A percentile compares a stretch with the other conserved stretches of the same genome.
Evolutionary conservation across 305 asterid genomes (phyloP).

Genomic region (Solanum hybrid): DNA sequence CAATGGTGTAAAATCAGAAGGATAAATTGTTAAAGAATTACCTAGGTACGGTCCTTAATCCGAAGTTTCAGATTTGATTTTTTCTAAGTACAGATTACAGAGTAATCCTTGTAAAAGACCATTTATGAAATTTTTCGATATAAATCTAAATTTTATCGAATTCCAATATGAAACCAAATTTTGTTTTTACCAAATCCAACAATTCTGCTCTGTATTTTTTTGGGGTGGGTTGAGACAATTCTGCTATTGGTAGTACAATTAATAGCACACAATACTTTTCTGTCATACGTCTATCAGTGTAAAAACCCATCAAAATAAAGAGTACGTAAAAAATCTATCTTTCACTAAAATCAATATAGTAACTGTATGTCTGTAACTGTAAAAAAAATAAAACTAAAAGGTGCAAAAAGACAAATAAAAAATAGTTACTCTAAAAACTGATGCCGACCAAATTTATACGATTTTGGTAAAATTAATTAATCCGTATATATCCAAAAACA

Average conservation of each 20-base stretch:
- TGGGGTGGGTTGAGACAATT: not conserved
- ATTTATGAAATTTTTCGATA: too few species aligned
- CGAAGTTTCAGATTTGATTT: fast-evolving
- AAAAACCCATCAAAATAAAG: not conserved
- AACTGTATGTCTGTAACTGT: not conserved
- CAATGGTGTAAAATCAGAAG: not conserved
- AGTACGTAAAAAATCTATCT: not conserved
- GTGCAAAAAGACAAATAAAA: not conserved
- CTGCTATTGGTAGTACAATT: not conserved
- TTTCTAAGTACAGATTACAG: too few species aligned
- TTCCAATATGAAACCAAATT: not conserved
- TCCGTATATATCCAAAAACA: not conserved
- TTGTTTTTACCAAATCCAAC: not conserved
- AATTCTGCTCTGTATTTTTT: not conserved
- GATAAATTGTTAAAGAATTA: not conserved
- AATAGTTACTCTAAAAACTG: not conserved
- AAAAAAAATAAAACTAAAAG: not conserved
- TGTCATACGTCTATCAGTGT: not conserved
- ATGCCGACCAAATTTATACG: not conserved
- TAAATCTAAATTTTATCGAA: too few species aligned
- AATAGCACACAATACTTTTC: not conserved
- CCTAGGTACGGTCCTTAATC: not conserved
- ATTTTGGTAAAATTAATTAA: not conserved
- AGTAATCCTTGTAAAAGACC: too few species aligned
- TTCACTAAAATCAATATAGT: not conserved